phyloP scores from a whole-genome alignment of 2,329 filamentous ascomycete genomes.

The Zymoseptoria tritici region DNA sequence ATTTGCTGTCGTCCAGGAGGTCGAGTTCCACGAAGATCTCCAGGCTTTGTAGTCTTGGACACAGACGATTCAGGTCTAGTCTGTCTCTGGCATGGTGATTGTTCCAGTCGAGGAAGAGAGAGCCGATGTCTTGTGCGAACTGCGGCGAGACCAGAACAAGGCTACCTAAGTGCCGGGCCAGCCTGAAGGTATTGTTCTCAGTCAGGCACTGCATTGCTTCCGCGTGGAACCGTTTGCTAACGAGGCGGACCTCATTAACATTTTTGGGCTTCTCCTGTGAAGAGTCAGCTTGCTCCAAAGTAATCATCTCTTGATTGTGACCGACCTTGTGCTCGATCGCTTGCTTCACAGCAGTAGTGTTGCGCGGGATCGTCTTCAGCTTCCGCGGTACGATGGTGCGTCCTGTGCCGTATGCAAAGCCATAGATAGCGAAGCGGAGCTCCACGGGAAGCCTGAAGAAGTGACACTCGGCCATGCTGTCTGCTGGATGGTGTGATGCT shows the following conservation, averaged over 20 bases:
- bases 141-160: neutral
- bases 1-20: neutral
- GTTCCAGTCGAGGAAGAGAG: neutral
- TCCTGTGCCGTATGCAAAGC: too few relatives aligned
- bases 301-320: neutral
- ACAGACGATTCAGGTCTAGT: neutral
- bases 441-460: too few relatives aligned
- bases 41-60: neutral
- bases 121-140: neutral
- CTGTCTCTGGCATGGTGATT: neutral
- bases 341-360: too few relatives aligned
- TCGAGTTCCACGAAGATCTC: neutral
- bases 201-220: constrained; percentile 1
- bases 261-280: neutral
- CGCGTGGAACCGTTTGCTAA: neutral
- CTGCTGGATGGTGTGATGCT: too few relatives aligned
- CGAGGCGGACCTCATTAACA: neutral
- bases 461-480: too few relatives aligned
- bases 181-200: constrained; percentile 1
- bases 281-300: neutral
- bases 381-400: too few relatives aligned
- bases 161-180: neutral
- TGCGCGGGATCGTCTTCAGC: too few relatives aligned
- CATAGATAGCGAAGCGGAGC: too few relatives aligned
- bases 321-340: neutral